Conservation (phyloP, 75 land plant species). For the Pinus taeda region DNA sequence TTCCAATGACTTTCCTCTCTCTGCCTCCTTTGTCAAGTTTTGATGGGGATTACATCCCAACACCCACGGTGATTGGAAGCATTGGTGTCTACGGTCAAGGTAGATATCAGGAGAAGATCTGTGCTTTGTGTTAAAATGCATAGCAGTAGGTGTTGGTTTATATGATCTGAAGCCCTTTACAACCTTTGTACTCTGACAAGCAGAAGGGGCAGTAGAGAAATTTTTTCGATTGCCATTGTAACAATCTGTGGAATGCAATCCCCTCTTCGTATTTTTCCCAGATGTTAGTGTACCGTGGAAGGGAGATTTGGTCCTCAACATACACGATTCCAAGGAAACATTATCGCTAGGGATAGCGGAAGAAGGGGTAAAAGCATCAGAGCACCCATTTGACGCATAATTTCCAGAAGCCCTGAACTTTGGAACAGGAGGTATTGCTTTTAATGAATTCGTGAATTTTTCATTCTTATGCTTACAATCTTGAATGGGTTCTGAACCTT, state of each 20-base stretch:
- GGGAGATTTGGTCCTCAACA: background rate
- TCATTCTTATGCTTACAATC: background rate
- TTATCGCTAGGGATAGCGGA: background rate
- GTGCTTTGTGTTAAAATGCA: background rate
- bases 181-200: background rate
- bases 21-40: background rate
- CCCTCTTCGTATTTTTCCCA: background rate
- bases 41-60: background rate
- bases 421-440: slow-evolving; percentile 4
- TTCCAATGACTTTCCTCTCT: background rate
- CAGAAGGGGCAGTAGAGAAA: background rate
- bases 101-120: background rate
- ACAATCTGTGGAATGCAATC: background rate
- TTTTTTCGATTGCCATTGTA: background rate
- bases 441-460: background rate
- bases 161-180: slow-evolving; percentile 3
- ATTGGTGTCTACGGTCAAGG: background rate
- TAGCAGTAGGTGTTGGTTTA: background rate
- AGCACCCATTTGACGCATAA: background rate
- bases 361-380: background rate
- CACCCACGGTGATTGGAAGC: background rate
- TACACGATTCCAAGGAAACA: background rate
- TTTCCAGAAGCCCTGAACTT: background rate
- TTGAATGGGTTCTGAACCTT: background rate
- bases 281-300: background rate